Conservation (phyloP, 2,329 filamentous ascomycete species). For the Clonostachys solani region DNA sequence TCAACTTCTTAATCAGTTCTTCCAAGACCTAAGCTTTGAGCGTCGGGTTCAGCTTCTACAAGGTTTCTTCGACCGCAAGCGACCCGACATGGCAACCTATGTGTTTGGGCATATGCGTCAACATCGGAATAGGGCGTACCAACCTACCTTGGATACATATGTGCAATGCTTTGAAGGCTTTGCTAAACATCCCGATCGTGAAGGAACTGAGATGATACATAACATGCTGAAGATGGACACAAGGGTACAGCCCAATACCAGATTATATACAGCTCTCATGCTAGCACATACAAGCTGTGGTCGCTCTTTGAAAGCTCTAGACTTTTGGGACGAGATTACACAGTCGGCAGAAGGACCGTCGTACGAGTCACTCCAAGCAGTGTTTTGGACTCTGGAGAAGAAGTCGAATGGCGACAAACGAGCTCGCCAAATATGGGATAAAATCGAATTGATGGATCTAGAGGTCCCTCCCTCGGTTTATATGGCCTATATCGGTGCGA, state of each 20-base stretch:
- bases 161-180: conserved; percentile 74
- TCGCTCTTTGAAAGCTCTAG: conserved; percentile 61
- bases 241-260: conserved; percentile 71
- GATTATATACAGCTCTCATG: conserved; percentile 81
- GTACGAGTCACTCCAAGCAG: conserved; percentile 74
- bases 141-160: conserved; percentile 73
- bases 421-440: conserved; percentile 66
- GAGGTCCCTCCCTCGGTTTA: conserved; percentile 72
- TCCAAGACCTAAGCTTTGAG: conserved; percentile 60
- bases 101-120: conserved; percentile 95
- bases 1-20: conserved; percentile 61
- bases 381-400: conserved; percentile 74
- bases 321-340: conserved; percentile 83
- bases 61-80: conserved; percentile 71
- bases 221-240: conserved; percentile 94
- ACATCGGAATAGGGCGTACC: conserved; percentile 55
- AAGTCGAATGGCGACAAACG: conserved; percentile 51
- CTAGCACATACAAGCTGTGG: conserved; percentile 73
- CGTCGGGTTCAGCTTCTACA: conserved; percentile 73
- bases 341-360: conserved; percentile 80
- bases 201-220: conserved; percentile 71
- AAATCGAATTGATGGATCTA: conserved; percentile 70
- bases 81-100: conserved; percentile 79
- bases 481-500: conserved; percentile 69
- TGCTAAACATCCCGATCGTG: conserved; percentile 44